Evolutionary conservation across 2,329 filamentous ascomycete genomes (phyloP), one percentile per base, ranked within the genome.

Genomic region (Fusarium cicatricum): DNA sequence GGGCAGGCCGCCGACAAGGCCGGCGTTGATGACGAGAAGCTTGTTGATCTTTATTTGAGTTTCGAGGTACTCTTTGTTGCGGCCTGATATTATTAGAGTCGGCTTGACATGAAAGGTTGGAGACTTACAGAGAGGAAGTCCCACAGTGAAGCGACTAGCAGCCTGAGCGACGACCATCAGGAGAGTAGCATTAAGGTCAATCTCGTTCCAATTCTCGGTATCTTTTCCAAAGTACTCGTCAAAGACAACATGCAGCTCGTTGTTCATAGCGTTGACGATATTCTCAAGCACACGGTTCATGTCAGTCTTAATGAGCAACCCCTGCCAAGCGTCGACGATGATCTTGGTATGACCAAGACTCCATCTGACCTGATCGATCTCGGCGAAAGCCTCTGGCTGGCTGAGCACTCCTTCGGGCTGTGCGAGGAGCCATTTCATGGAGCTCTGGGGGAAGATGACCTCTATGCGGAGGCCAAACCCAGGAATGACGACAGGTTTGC

Each of bases 401-500:
- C 70, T 72, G 14, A 79, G 68, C 0, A 73, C 64, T 6, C 63
- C 59, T 1, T 80, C 77, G 1, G 75, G 76, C 44, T 79, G 78
- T 3, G 67, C 60, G 8, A 74, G 55, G 2, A 74, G 60, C 77
- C 78, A 80, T 29, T 72, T 69, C 69, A 80, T 67, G 1, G 72
- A 67, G 33, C 60, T 73, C 6, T 68, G 66, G 0, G 79, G 78
- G n/a, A 81, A 60, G 37, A 80, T 71, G n/a, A 80, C 61, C 54
- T 79, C 77, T 34, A 72, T 70, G 17, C 74, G 72, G 26, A 74
- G 69, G 3, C 73, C 75, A 7, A 78, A 65, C 5, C 75, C 74
- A 0, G 78, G 78, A 7, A 79, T 48, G 2, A 80, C 64, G 3
- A 80, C 78, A 0, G 76, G 65, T 29, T 71, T 70, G n/a, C 76